Conservation (phyloP, 1,139 yeast genomes). For the Candida sp. region DNA sequence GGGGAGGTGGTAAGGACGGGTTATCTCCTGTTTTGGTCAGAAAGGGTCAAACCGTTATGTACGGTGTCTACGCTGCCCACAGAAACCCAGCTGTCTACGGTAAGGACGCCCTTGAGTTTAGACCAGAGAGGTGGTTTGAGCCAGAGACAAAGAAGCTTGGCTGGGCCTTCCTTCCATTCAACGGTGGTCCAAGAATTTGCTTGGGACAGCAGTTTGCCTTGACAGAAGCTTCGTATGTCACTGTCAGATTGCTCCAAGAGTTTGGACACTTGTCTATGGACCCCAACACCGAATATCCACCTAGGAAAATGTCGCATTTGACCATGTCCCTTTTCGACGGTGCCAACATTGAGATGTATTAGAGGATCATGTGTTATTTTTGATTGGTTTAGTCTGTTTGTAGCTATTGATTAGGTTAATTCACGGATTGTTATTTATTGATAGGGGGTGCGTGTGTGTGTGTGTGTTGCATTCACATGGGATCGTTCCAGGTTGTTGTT, state of each 20-base stretch:
- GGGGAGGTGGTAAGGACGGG: conserved; percentile 57
- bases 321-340: conserved; percentile 37
- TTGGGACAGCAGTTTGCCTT: conserved; percentile 64
- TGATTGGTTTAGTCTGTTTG: not conserved
- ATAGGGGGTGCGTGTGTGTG: too few relatives aligned
- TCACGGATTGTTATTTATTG: not conserved
- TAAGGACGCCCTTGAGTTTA: conserved; percentile 43
- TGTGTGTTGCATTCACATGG: too few relatives aligned
- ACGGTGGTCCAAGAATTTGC: conserved; percentile 67
- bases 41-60: conserved; percentile 44
- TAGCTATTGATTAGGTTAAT: not conserved
- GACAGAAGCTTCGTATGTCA: conserved; percentile 55
- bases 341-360: conserved; percentile 18
- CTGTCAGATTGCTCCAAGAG: conserved; percentile 43
- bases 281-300: conserved; percentile 30
- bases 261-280: conserved; percentile 21
- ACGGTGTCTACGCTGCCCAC: conserved; percentile 46
- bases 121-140: conserved; percentile 56
- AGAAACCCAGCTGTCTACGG: conserved; percentile 47
- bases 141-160: conserved; percentile 37
- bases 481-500: too few relatives aligned
- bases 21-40: conserved; percentile 43
- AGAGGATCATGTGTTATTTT: not conserved
- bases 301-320: conserved; percentile 36
- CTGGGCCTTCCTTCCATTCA: conserved; percentile 60